phyloP scores from a whole-genome alignment of 192 early-diverging fungal species.

The Entophlyctis helioformis region DNA sequence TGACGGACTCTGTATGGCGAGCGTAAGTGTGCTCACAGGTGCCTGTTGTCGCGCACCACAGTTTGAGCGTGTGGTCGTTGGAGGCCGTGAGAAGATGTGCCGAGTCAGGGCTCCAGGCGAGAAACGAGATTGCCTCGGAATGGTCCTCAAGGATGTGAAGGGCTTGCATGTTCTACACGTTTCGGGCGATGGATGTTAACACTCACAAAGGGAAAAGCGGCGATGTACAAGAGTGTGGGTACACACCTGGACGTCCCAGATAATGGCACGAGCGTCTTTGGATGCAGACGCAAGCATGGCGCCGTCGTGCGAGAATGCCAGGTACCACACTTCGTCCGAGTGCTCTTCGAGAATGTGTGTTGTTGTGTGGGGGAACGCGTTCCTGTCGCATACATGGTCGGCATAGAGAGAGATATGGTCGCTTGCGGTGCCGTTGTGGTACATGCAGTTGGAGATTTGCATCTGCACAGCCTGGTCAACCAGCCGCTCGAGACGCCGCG shows the following conservation, averaged over 20 bases:
- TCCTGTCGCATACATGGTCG: conserved; percentile 69
- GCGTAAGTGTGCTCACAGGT: conserved; percentile 40
- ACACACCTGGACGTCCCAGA: conserved; percentile 71
- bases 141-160: conserved; percentile 49
- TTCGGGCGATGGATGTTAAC: no score
- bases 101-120: conserved; percentile 88
- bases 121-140: conserved; percentile 58
- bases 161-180: conserved; percentile 34
- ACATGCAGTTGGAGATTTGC: conserved; percentile 68
- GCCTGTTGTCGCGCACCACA: conserved; percentile 77
- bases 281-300: conserved; percentile 83
- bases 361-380: conserved; percentile 31
- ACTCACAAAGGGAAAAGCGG: not conserved
- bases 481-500: conserved; percentile 68
- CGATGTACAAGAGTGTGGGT: not conserved
- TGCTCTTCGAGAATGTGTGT: conserved; percentile 62
- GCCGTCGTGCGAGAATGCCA: conserved; percentile 85
- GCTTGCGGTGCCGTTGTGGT: conserved; percentile 59
- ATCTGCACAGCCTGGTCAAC: conserved; percentile 65
- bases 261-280: conserved; percentile 71
- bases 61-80: conserved; percentile 62
- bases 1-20: conserved; percentile 65
- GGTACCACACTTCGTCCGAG: conserved; percentile 90
- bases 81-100: conserved; percentile 63
- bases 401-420: conserved; percentile 45